Percentiles rank a stretch among this genome's conserved stretches.
phyloP scores from a whole-genome alignment of 139 green algal genomes.

The Coccomyxa sp. region DNA sequence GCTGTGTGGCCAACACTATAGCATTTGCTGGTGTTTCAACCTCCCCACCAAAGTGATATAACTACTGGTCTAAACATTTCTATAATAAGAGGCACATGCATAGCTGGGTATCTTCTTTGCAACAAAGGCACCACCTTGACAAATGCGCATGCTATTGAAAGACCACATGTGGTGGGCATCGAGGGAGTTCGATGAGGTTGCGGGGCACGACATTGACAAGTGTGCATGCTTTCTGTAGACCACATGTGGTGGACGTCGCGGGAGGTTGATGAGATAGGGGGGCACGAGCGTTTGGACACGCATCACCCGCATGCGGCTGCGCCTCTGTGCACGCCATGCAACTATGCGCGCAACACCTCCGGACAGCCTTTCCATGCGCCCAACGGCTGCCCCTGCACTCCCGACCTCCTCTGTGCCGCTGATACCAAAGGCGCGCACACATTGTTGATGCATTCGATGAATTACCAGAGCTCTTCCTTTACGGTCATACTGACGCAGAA shows the following conservation, averaged over 20 bases:
- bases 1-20: too few species aligned
- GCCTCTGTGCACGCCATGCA: conserved; percentile 20
- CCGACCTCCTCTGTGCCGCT: conserved; percentile 9
- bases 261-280: neutral
- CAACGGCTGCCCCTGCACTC: conserved; percentile 23
- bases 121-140: too few species aligned
- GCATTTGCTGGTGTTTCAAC: too few species aligned
- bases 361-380: conserved; percentile 4
- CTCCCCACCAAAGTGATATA: too few species aligned
- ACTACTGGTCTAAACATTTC: too few species aligned
- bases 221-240: neutral
- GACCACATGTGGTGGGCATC: conserved; percentile 23
- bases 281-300: neutral
- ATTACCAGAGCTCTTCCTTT: neutral
- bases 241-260: conserved; percentile 20
- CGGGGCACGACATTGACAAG: too few species aligned
- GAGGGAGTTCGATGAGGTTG: neutral
- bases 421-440: neutral
- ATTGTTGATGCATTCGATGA: neutral
- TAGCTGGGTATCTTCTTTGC: too few species aligned
- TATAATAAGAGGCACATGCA: too few species aligned
- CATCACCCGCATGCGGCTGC: conserved; percentile 4
- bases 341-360: neutral
- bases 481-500: too few species aligned
- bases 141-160: neutral